phyloP scores from a whole-genome alignment of 257 asterid genomes.

The Salvia splendens region DNA sequence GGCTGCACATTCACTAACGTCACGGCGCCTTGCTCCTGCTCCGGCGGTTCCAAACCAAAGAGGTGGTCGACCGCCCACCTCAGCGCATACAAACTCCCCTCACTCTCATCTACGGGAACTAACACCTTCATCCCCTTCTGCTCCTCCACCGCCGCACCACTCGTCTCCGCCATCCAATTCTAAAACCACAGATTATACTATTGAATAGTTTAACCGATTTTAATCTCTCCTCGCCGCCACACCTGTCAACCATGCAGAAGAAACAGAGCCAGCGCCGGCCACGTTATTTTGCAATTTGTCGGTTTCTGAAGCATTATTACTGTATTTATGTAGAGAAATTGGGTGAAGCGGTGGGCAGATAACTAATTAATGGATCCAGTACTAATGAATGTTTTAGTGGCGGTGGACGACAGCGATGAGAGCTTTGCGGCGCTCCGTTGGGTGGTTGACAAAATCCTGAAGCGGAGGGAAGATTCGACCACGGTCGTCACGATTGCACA shows the following conservation, averaged over 20 bases:
- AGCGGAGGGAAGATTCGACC: not conserved
- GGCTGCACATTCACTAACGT: conserved; percentile 55
- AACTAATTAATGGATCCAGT: not conserved
- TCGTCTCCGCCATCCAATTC: conserved; percentile 12
- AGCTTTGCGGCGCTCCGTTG: conserved; percentile 62
- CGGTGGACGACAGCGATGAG: conserved; percentile 69
- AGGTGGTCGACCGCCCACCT: conserved; percentile 59
- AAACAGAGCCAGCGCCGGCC: not conserved
- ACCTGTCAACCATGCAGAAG: conserved; percentile 40
- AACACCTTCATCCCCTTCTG: conserved; percentile 48
- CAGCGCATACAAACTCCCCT: conserved; percentile 62
- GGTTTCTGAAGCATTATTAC: not conserved
- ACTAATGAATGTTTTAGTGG: conserved; percentile 57
- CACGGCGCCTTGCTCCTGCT: conserved; percentile 31
- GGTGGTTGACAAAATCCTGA: conserved; percentile 49
- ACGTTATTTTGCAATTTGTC: conserved; percentile 24
- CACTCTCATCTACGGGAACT: conserved; percentile 68
- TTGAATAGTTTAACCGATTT: too few species aligned
- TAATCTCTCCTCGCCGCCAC: conserved; percentile 16
- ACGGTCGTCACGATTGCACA: conserved; percentile 48
- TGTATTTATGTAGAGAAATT: not conserved
- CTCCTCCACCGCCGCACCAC: conserved; percentile 24
- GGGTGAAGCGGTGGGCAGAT: not conserved
- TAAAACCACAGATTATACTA: too few species aligned
- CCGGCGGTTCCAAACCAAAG: conserved; percentile 20